phyloP scores from a whole-genome alignment of 805 yeast species.

The Lipomyces japonicus region DNA sequence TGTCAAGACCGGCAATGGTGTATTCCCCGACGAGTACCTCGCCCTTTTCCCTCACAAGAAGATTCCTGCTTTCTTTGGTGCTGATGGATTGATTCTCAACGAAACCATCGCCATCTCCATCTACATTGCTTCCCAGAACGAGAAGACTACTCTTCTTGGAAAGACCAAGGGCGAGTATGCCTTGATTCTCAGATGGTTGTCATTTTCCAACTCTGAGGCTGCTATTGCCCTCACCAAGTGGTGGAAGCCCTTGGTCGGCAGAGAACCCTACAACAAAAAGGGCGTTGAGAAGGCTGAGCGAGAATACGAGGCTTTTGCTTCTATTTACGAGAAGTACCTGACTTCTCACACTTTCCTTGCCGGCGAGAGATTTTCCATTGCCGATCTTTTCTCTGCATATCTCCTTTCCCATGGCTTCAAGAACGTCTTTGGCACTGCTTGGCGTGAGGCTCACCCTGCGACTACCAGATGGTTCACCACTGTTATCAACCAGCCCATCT shows the following conservation, averaged over 20 bases:
- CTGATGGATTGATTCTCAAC: conserved; percentile 60
- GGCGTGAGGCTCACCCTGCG: conserved; percentile 62
- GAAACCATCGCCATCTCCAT: conserved; percentile 61
- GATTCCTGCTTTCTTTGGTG: conserved; percentile 60
- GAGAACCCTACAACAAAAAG: conserved; percentile 74
- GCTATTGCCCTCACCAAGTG: conserved; percentile 47
- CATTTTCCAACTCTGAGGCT: conserved; percentile 68
- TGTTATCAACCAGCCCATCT: conserved; percentile 44
- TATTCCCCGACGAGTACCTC: conserved; percentile 42
- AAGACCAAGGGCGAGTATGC: conserved; percentile 61
- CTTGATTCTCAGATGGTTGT: conserved; percentile 68
- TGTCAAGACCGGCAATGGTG: conserved; percentile 36
- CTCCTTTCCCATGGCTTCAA: conserved; percentile 53
- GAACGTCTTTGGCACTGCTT: conserved; percentile 57
- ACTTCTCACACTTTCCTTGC: conserved; percentile 62
- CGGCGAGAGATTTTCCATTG: conserved; percentile 62
- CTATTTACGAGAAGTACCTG: conserved; percentile 50
- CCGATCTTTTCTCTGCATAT: conserved; percentile 59
- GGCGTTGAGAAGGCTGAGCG: conserved; percentile 47
- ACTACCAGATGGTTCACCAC: conserved; percentile 70
- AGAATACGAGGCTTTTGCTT: conserved; percentile 27
- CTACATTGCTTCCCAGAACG: conserved; percentile 39
- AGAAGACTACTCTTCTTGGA: conserved; percentile 56
- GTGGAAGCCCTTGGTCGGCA: conserved; percentile 62
- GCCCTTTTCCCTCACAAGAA: conserved; percentile 54